A percentile compares a stretch with the other conserved stretches of the same genome.
These are phyloP conservation scores for Arabis hirsuta DNA, from an alignment of 345 rosid genomes.

Conservation along the genomic window DNA sequence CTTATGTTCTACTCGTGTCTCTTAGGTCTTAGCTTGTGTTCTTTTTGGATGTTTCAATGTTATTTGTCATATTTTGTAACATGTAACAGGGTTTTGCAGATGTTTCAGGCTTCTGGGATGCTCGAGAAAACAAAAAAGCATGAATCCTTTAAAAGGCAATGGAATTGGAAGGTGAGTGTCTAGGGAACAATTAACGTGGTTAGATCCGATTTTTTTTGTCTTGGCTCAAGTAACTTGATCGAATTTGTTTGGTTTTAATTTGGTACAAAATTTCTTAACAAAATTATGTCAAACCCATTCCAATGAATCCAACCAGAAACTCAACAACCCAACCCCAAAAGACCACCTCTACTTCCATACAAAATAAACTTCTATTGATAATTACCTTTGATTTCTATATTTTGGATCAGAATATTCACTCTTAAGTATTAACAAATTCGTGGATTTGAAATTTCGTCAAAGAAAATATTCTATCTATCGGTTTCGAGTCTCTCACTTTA, in stretches of 20 bases:
- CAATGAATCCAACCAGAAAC: too few relatives aligned
- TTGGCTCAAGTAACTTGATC: too few relatives aligned
- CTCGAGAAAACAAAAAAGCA: too few relatives aligned
- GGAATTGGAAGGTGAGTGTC: too few relatives aligned
- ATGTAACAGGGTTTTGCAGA: not conserved
- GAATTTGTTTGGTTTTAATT: too few relatives aligned
- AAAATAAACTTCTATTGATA: not conserved
- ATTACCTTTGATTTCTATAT: not conserved
- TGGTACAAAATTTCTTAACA: too few relatives aligned
- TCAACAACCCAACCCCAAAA: not conserved
- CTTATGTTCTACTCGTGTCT: not conserved
- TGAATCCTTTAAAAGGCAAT: too few relatives aligned
- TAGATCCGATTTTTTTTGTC: too few relatives aligned
- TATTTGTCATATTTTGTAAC: not conserved
- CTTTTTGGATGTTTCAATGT: not conserved
- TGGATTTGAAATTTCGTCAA: not conserved
- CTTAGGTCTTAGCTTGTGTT: not conserved
- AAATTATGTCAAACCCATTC: too few relatives aligned
- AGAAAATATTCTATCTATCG: conserved; percentile 10
- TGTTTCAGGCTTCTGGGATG: not conserved
- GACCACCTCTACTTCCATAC: not conserved
- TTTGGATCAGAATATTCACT: conserved; percentile 1
- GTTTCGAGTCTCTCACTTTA: conserved; percentile 15
- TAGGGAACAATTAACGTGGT: too few relatives aligned
- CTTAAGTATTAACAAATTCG: not conserved